Evolutionary conservation across 495 filamentous ascomycete species (phyloP), one percentile per base, ranked within the genome.

Genomic region (Podospora fimiseda): DNA sequence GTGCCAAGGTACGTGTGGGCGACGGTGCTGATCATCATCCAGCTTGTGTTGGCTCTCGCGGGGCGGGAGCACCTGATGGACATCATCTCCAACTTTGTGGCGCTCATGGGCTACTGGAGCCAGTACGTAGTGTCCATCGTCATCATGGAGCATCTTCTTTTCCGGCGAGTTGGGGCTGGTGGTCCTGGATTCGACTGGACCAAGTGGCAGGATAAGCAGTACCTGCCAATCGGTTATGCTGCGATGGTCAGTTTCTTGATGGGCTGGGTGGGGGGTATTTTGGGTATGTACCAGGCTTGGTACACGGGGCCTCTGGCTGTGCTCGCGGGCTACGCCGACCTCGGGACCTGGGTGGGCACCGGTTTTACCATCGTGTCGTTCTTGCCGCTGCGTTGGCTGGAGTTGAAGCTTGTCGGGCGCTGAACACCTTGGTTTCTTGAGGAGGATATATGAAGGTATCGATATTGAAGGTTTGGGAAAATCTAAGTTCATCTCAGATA

Each of bases 71-170:
- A 80, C 49, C 71, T 88, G 16, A 76, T 80, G 3, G 74, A 73
- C 16, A 83, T 89, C 55, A 87, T 89, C 56, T 78, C 76, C 9
- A 87, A 88, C 63, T 87, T 88, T 63, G 71, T 89, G 18, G 78
- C 83, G 1, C 65, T 89, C 21, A 88, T 89, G 81, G 84, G 84
- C 21, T 88, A 87, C 64, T 87, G 85, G 84, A 74, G 83, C 11
- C 76, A 75, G 21, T 78, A 84, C 39, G 86, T 81, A 80, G 69
- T 84, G n/a, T 74, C 74, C 4, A 83, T 88, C 38, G 71, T 78
- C 3, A 55, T 87, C 3, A 78, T 83, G 60, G 85, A 89, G 62
- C 74, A 83, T 20, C 63, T 82, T 20, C 70, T 87, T 42, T 88
- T 88, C 67, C 79, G 81, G 11, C 58, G 68, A 16, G 57, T 11